Conservation (phyloP, 2,329 filamentous ascomycete genomes). For the Colletotrichum sp. region DNA sequence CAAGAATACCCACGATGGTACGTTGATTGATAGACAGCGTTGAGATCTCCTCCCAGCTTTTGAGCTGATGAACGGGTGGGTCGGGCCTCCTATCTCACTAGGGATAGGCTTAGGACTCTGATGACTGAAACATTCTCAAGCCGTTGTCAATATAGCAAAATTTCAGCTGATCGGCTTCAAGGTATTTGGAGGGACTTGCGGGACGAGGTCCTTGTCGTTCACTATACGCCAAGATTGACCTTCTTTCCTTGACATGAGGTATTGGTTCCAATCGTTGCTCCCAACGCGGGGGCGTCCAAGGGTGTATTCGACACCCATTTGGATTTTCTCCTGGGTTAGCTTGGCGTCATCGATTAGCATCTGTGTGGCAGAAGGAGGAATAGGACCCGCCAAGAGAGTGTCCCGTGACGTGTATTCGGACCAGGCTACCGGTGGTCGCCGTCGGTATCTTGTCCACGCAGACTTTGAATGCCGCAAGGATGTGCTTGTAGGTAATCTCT, state of each 20-base stretch:
- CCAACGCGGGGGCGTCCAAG: background rate
- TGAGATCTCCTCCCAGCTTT: background rate
- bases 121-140: background rate
- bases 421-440: fast-evolving
- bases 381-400: background rate
- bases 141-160: background rate
- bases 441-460: background rate
- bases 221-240: background rate
- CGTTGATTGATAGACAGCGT: background rate
- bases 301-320: background rate
- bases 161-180: background rate
- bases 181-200: fast-evolving
- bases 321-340: background rate
- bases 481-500: background rate
- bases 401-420: background rate
- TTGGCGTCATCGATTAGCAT: background rate
- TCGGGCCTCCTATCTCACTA: background rate
- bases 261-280: background rate
- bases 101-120: background rate
- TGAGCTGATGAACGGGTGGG: background rate
- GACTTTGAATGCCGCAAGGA: background rate
- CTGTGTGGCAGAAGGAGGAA: background rate
- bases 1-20: background rate
- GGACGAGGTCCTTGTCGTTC: background rate
- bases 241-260: background rate